Base-by-base conservation (phyloP, 2,329 filamentous ascomycete genomes). In the Tolypocladium nubicola region DNA sequence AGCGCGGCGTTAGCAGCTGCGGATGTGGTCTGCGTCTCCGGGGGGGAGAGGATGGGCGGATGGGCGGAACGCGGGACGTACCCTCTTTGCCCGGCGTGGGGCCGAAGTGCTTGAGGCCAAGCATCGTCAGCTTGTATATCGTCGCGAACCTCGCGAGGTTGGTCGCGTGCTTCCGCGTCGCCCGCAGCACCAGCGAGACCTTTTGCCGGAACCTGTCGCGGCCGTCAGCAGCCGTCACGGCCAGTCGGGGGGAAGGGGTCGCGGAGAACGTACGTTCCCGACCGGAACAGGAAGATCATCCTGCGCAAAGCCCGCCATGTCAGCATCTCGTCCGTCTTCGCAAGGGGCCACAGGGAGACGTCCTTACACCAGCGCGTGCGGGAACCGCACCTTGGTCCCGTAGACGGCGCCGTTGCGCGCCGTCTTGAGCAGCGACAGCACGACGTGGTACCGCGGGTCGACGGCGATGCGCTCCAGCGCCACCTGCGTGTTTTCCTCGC, bases 321-420 rank as follows among this genome's bases (percentile, higher is more conserved):
- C 38, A 54, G 52, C 43, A 19, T 19, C 35, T 13, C 7, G 43
- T 14, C 19, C 4, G 11, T 14, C 40, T 6, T 2, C 16, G 13
- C 23, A 3, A 19, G 54, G 47, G 35, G 40, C 16, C 11, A 16
- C 21, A 16, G 50, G 14, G 14, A 38, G 30, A 3, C 8, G 26
- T 76, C 62, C 77, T 61, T 73, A 81, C 78, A 99, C 94, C 64
- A 99, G 82, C 60, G 94, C 94, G 76, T 99, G 94, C 62, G 94
- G 94, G 76, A 99, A 97, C 62, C 94, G 92, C 73, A 99, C 90
- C 83, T 97, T 97, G 66, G 89, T 85, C 60, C 94, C 94, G 75
- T 99, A 99, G 61, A 99, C 90, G 63, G 92, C 86, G 72, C 94
- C 94, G 84, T 97, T 99, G 75, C 94, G 90, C 64, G 94, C 88